Conservation (phyloP, 257 asterid genomes). For the Knoxia roxburghii region DNA sequence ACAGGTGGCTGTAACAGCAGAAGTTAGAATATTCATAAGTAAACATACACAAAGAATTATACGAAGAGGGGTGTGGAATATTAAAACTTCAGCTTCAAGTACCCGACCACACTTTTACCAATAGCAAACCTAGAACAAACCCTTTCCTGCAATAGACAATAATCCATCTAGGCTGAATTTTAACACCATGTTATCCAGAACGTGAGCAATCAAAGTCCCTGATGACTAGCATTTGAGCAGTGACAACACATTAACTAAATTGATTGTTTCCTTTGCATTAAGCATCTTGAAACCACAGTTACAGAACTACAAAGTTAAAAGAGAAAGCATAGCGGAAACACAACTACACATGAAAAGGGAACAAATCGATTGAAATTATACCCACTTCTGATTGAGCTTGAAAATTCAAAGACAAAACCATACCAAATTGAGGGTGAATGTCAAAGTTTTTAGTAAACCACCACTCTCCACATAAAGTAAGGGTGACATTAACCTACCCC, state of each 20-base stretch:
- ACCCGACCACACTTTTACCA: not conserved
- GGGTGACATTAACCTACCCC: not conserved
- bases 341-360: not conserved
- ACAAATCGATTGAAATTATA: not conserved
- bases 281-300: not conserved
- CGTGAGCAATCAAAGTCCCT: not conserved
- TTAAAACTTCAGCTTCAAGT: not conserved
- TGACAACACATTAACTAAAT: not conserved
- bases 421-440: not conserved
- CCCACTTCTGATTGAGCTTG: not conserved
- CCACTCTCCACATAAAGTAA: not conserved
- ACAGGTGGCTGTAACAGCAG: conserved; percentile 57
- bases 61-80: not conserved
- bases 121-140: not conserved
- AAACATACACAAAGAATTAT: not conserved
- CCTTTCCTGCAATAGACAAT: not conserved
- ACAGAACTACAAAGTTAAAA: not conserved
- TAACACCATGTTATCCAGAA: not conserved
- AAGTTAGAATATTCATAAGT: not conserved
- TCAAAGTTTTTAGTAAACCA: not conserved
- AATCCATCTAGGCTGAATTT: not conserved
- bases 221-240: not conserved
- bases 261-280: not conserved
- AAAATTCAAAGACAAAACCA: not conserved
- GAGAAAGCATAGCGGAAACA: not conserved